These are phyloP conservation scores for Fusarium beomiforme DNA, from an alignment of 2,329 filamentous ascomycete genomes.

Conservation along the genomic window DNA sequence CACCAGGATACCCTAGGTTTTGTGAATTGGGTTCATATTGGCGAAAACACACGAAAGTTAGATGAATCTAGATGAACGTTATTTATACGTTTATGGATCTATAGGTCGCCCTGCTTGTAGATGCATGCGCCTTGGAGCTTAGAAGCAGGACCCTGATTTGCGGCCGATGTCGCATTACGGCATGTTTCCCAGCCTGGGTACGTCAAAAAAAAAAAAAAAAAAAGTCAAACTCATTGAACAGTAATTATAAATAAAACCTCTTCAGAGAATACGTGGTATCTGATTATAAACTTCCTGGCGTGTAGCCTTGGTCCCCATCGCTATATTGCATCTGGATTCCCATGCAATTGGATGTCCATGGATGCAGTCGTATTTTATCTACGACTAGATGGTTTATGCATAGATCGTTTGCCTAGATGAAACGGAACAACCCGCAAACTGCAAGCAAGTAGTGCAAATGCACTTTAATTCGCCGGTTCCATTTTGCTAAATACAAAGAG, in stretches of 20 bases:
- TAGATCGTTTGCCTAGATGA: too few relatives aligned
- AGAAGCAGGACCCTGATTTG: background rate
- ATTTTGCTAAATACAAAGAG: background rate
- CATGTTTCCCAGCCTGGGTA: background rate
- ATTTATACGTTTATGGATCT: background rate
- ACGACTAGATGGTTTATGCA: too few relatives aligned
- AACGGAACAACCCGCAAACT: too few relatives aligned
- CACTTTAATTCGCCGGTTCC: background rate
- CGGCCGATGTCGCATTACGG: background rate
- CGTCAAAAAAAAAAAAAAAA: too few relatives aligned
- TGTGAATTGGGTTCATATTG: background rate
- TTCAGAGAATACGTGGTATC: rapidly evolving
- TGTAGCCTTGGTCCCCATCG: rapidly evolving
- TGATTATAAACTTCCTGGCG: background rate
- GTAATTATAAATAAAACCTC: background rate
- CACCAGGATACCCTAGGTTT: background rate
- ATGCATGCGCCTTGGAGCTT: background rate
- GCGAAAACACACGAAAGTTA: background rate
- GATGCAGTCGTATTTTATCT: too few relatives aligned
- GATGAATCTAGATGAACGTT: background rate
- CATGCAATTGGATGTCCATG: background rate
- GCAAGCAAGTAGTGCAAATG: background rate
- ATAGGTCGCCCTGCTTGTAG: background rate
- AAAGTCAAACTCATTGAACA: background rate
- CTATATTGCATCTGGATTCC: rapidly evolving